Evolutionary conservation across 129 eudicot genomes (phyloP).

Genomic region (carrot (Daucus carota)): DH1_v3.0 NC_030386.2:40350001-40350500

Average conservation of each 20-base stretch:
- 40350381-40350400: neutral
- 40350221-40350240: neutral
- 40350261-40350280: neutral
- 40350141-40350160: no score
- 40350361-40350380: neutral
- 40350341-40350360: neutral
- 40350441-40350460: constrained; percentile 44
- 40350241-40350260: neutral
- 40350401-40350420: neutral
- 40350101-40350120: no score
- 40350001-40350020: no score
- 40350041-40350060: no score
- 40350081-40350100: no score
- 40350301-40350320: neutral
- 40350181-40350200: neutral
- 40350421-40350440: constrained; percentile 4
- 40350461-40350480: constrained; percentile 62
- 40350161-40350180: neutral
- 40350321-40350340: neutral
- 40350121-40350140: no score
- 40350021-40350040: no score
- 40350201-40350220: neutral
- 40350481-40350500: constrained; percentile 95
- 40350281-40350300: neutral
- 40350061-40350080: no score